These are phyloP conservation scores for Grosmannia huntii DNA, from an alignment of 2,329 filamentous ascomycete genomes.

Conservation along the genomic window DNA sequence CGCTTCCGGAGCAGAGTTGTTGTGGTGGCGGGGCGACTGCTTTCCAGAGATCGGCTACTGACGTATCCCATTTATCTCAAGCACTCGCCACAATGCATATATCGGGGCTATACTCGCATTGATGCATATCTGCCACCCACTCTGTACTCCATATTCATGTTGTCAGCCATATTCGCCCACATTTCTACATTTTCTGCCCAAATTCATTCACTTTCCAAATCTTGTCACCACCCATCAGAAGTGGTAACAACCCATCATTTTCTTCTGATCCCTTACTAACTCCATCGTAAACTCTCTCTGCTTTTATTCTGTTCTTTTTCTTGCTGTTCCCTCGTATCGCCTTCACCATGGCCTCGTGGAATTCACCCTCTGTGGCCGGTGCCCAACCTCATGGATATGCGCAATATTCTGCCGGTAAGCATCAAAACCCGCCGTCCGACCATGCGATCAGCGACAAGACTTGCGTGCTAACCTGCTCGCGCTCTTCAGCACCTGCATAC, in stretches of 20 bases:
- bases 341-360: constrained; percentile 11
- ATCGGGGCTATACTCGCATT: no score
- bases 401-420: constrained; percentile 9
- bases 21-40: not conserved
- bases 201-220: not conserved
- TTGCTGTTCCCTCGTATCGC: not conserved
- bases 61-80: no score
- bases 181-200: not conserved
- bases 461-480: not conserved
- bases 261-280: not conserved
- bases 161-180: not conserved
- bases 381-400: constrained; percentile 17
- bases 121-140: not conserved
- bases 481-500: constrained; percentile 25
- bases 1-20: not conserved
- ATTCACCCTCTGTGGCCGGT: not conserved
- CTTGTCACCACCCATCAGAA: not conserved
- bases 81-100: no score
- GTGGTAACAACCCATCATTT: not conserved
- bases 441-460: not conserved
- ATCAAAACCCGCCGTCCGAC: not conserved
- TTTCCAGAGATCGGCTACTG: not conserved
- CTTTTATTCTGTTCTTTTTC: not conserved
- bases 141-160: no score
- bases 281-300: not conserved